phyloP scores from a whole-genome alignment of 495 filamentous ascomycete genomes.

The Immersiella caudata region DNA sequence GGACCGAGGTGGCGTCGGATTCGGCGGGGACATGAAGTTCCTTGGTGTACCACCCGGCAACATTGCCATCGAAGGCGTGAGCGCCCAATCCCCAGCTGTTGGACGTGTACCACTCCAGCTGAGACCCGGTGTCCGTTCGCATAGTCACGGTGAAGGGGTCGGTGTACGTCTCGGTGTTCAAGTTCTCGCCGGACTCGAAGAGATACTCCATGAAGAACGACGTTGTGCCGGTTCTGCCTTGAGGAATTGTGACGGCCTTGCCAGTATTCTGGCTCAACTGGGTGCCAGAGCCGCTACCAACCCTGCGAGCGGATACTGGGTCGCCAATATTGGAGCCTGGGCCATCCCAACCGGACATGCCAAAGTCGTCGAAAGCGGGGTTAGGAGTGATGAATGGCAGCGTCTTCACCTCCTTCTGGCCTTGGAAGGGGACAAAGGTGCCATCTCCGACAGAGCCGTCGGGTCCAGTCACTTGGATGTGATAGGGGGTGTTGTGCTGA shows the following conservation, averaged over 20 bases:
- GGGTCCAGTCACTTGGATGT: not conserved
- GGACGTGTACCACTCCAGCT: not conserved
- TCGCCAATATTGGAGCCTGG: not conserved
- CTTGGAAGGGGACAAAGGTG: not conserved
- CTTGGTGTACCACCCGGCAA: not conserved
- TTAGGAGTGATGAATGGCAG: not conserved
- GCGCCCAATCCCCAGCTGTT: conserved; percentile 10
- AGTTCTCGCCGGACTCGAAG: not conserved
- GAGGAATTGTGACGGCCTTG: not conserved
- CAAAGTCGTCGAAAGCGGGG: not conserved
- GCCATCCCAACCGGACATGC: not conserved
- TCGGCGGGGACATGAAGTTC: not conserved
- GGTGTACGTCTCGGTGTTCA: not conserved
- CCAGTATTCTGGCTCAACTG: not conserved
- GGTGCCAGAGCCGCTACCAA: not conserved
- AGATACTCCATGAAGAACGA: not conserved
- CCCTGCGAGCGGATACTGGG: not conserved
- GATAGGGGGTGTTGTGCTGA: not conserved
- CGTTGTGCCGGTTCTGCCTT: not conserved
- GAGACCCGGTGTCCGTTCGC: not conserved
- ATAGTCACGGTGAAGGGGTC: conserved; percentile 2
- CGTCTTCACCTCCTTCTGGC: not conserved
- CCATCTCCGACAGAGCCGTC: not conserved
- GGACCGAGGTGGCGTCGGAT: not conserved
- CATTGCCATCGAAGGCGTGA: not conserved